Evolutionary conservation across 306 rosid species (phyloP), one percentile per base, ranked within the genome.

Genomic region (Malus asiatica): DNA sequence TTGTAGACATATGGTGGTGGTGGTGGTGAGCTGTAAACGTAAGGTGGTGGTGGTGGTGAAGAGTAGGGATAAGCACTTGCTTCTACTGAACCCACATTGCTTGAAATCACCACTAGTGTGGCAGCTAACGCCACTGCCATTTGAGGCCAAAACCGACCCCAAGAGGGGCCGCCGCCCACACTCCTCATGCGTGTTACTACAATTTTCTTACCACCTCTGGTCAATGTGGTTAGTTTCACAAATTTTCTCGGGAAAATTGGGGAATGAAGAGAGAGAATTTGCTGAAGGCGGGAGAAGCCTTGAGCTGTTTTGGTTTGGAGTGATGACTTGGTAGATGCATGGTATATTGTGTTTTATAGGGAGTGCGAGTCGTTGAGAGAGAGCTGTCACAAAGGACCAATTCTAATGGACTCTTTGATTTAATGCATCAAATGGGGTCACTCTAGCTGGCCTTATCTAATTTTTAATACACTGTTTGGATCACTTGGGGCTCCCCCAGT

Each of bases 81-180:
- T 51, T 72, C 88, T 27, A 89, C 96, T 7, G 89, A 87, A 32
- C 20, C 91, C 71, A 89, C 87, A 77, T 88, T 85, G 68, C 79
- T 82, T 2, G 95, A 86, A 68, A 94, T 4, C 35, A 72, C 73
- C 8, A 89, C 63, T 14, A 89, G 46, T 30, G 87, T 38, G 78
- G 93, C 89, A 19, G 90, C 89, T 33, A 94, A 83, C 51, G 96
- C 86, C 74, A 88, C n/a, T 65, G 89, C 90, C 91, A 90, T 72
- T 61, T 82, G 89, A 2, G 90, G 90, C 93, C 83, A 76, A 59
- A 73, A 84, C 60, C 86, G 95, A 84, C 98, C 98, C 94, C 88
- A 30, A 8, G 4, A 6, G 86, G 94, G 93, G 94, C 73, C 88
- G 70, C 88, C 87, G 76, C 90, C 88, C 84, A 75, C 40, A 60